These are phyloP conservation scores for Stagonosporopsis vannaccii DNA, from an alignment of 2,329 filamentous ascomycete species.

Conservation along the genomic window DNA sequence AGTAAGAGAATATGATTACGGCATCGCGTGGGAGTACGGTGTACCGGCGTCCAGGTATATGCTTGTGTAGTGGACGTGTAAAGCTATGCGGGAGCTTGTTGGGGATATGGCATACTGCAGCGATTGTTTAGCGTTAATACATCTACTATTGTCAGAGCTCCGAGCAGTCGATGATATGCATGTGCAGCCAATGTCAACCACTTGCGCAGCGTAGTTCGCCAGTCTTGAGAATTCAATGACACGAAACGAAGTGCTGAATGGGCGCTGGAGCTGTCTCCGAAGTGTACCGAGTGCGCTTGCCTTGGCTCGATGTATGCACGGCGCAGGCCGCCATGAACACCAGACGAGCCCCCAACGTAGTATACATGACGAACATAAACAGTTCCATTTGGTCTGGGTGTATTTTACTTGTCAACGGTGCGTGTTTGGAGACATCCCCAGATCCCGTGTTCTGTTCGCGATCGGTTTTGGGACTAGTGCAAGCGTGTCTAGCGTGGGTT, in stretches of 20 bases:
- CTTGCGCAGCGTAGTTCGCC: background rate
- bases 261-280: constrained; percentile 3
- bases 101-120: constrained; percentile 12
- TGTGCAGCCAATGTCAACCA: background rate
- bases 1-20: constrained; percentile 15
- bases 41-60: constrained; percentile 21
- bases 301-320: background rate
- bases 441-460: constrained; percentile 15
- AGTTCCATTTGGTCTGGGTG: background rate
- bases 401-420: background rate
- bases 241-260: background rate
- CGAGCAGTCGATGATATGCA: background rate
- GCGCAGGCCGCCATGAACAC: background rate
- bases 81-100: constrained; percentile 2
- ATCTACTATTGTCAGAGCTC: background rate
- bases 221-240: background rate
- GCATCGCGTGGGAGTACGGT: constrained; percentile 36
- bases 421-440: constrained; percentile 7
- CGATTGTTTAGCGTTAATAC: constrained; percentile 13
- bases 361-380: too few relatives aligned
- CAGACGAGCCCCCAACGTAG: too few relatives aligned
- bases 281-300: constrained; percentile 1
- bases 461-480: constrained; percentile 30
- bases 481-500: constrained; percentile 21
- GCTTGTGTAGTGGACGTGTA: background rate